phyloP scores from a whole-genome alignment of 2,329 filamentous ascomycete species.

The Fusarium falciforme region DNA sequence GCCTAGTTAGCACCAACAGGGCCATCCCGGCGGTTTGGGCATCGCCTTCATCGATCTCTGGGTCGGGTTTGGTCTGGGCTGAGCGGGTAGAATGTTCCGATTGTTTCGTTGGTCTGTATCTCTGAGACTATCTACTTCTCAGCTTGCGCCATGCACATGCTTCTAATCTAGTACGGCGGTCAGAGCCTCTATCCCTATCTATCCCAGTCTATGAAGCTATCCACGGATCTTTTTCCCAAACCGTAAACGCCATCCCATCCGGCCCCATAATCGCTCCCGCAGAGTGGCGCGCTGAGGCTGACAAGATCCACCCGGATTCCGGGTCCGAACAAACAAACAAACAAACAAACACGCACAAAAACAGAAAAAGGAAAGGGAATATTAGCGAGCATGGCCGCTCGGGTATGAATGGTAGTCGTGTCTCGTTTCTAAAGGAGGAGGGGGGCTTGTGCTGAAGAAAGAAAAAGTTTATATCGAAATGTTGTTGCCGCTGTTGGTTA shows the following conservation, averaged over 20 bases:
- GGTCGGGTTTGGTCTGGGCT: not conserved
- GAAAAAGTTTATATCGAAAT: not conserved
- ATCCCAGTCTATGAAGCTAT: conserved; percentile 5
- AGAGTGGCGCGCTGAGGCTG: not conserved
- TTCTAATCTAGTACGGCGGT: not conserved
- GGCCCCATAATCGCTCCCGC: not conserved
- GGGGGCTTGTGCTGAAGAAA: not conserved
- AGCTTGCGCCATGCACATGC: not conserved
- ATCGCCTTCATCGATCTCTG: not conserved
- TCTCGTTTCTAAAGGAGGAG: not conserved
- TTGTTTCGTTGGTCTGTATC: not conserved
- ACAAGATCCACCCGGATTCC: not conserved
- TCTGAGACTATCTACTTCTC: not conserved
- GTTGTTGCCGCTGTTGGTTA: not conserved
- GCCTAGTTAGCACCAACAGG: not conserved
- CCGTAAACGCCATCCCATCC: conserved; percentile 6
- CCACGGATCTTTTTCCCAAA: not conserved
- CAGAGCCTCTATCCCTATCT: not conserved
- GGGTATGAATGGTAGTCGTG: not conserved
- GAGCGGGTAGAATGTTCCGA: not conserved
- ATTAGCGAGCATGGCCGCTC: not conserved
- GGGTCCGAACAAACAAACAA: not conserved
- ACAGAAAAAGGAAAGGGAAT: not conserved
- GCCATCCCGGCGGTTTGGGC: not conserved
- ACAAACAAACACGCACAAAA: not conserved